Evolutionary conservation across 306 rosid species (phyloP).

Genomic region (Myrica gale): DNA sequence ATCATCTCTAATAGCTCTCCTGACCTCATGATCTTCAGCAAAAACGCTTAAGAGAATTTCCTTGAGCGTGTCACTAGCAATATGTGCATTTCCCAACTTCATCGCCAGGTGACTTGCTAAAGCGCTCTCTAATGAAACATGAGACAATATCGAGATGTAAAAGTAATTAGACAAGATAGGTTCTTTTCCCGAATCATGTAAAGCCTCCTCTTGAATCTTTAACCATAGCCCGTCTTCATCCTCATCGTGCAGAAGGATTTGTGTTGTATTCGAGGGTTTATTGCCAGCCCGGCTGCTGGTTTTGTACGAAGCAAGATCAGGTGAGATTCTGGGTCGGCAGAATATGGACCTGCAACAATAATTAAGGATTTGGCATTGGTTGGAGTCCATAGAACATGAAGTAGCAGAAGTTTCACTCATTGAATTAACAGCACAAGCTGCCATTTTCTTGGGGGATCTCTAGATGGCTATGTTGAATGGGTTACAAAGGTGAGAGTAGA

Average conservation of each 20-base stretch:
- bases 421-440: conserved; percentile 35
- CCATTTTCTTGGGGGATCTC: conserved; percentile 32
- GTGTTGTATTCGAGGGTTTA: neutral
- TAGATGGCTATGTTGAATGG: neutral
- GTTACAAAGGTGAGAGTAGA: neutral
- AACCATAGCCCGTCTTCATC: conserved; percentile 34
- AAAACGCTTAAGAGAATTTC: conserved; percentile 39
- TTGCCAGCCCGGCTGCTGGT: conserved; percentile 27
- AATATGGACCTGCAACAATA: conserved; percentile 8
- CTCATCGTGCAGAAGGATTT: neutral
- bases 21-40: conserved; percentile 24
- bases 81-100: conserved; percentile 32
- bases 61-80: conserved; percentile 27
- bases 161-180: conserved; percentile 41
- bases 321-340: conserved; percentile 28
- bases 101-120: conserved; percentile 36
- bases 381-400: neutral
- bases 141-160: conserved; percentile 30
- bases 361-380: neutral
- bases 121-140: conserved; percentile 35
- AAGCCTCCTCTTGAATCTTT: conserved; percentile 39
- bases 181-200: conserved; percentile 27
- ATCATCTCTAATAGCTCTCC: conserved; percentile 27
- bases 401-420: conserved; percentile 13
- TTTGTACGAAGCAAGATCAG: conserved; percentile 21